Base-by-base conservation (phyloP, 2,329 filamentous ascomycete species). In the Lomentospora prolificans region DNA sequence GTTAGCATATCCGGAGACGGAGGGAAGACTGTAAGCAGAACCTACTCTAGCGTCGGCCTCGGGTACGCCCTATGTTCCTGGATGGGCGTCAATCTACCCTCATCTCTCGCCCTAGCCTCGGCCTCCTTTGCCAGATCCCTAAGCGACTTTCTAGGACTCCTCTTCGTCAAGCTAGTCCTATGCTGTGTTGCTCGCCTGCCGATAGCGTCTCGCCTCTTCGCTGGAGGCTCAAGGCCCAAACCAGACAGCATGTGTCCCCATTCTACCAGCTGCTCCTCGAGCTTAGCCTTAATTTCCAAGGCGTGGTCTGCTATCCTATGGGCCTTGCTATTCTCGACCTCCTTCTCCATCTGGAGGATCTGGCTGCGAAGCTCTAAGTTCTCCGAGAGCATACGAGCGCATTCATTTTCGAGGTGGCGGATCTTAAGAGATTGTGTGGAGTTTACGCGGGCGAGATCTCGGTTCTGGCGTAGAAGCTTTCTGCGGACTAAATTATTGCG, bases 381-480 rank as follows among this genome's bases (percentile, higher is more conserved):
- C 62, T 94, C 87, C n/a, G 86, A 83, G 24, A 91, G 75, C 60
- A 91, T 78, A 51, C 84, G 82, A 41, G 86, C 83, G 59, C 82
- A 84, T 68, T 95, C 87, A 65, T 84, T 82, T 65, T 92, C 88
- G 57, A 94, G 78, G 60, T 77, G 81, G 58, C 88, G 84, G 63
- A 94, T 91, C 61, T 86, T 85, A 30, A 89, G 76, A 30, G 86
- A 87, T 67, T 91, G 87, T 53, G 80, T 78, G 24, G 88, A 89
- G 71, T 95, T 94, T 63, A 79, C 82, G 66, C 85, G 84, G 60
- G 88, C 88, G 60, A 94, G 86, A 64, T 94, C 89, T 70, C 87
- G 81, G 67, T 95, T 95, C 67, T 94, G 89, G 55, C 89, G 81
- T 64, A 91, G 75, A 66, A 91, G 89, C 66, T 86, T 85, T 64